These are phyloP conservation scores for Metarhizium humberi DNA, from an alignment of 2,329 filamentous ascomycete species.

Conservation along the genomic window DNA sequence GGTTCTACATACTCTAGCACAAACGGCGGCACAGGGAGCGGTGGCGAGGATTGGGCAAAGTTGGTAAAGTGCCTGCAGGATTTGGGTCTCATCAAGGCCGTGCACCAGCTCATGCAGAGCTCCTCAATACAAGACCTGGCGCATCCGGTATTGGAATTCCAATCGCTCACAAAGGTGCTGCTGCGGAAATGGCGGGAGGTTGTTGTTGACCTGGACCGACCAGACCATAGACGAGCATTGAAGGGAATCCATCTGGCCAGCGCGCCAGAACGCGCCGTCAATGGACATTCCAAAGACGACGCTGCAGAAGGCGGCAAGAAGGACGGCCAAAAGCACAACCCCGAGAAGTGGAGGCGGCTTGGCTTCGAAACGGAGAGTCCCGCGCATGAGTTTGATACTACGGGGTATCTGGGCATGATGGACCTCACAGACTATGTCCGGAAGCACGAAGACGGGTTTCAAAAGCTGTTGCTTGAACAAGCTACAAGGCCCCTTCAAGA, in stretches of 20 bases:
- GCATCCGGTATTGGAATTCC: conserved; percentile 85
- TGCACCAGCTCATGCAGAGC: conserved; percentile 90
- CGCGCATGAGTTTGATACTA: conserved; percentile 71
- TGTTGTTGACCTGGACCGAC: conserved; percentile 71
- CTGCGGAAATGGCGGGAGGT: conserved; percentile 84
- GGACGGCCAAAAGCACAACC: conserved; percentile 64
- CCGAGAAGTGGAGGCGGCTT: conserved; percentile 85
- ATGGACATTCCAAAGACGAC: conserved; percentile 29
- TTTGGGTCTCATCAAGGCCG: conserved; percentile 82
- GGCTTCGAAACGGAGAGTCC: conserved; percentile 91
- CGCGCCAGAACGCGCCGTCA: conserved; percentile 47
- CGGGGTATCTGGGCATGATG: conserved; percentile 94
- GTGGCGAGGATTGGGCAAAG: conserved; percentile 75
- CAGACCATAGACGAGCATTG: conserved; percentile 80
- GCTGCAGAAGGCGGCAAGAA: conserved; percentile 33
- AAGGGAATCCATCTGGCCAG: conserved; percentile 81
- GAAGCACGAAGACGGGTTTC: conserved; percentile 85
- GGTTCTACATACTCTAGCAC: conserved; percentile 42
- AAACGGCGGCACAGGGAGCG: conserved; percentile 16
- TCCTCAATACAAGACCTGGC: conserved; percentile 84
- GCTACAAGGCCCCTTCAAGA: conserved; percentile 60
- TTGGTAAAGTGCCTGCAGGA: conserved; percentile 93
- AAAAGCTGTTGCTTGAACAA: conserved; percentile 87
- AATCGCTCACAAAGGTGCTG: conserved; percentile 80
- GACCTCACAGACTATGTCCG: conserved; percentile 89